phyloP scores from a whole-genome alignment of 2,329 filamentous ascomycete species.

The Ophidiomyces ophidiicola region DNA sequence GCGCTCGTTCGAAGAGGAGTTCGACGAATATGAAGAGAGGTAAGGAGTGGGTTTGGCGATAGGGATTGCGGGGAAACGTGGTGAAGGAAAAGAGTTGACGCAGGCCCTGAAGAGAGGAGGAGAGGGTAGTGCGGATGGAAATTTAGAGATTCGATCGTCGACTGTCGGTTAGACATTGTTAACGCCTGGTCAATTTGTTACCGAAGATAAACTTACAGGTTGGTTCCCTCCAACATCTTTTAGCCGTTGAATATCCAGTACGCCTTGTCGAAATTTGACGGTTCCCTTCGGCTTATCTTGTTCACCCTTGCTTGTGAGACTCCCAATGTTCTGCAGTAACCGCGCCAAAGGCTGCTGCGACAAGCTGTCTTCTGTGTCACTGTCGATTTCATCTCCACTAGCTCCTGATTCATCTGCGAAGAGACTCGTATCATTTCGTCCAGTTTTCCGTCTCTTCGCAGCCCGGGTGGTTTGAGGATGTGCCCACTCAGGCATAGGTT shows the following conservation, averaged over 20 bases:
- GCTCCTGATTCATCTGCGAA: constrained; percentile 25
- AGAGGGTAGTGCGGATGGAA: constrained; percentile 87
- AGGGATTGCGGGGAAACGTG: constrained; percentile 69
- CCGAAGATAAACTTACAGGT: constrained; percentile 37
- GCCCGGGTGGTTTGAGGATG: constrained; percentile 33
- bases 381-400: constrained; percentile 45
- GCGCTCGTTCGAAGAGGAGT: constrained; percentile 75
- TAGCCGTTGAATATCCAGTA: constrained; percentile 77
- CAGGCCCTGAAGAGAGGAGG: constrained; percentile 75
- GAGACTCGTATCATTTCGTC: constrained; percentile 20
- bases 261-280: constrained; percentile 69
- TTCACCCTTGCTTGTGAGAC: constrained; percentile 45
- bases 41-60: constrained; percentile 76
- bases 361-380: constrained; percentile 48
- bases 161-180: constrained; percentile 26
- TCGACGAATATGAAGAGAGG: constrained; percentile 71
- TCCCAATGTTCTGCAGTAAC: constrained; percentile 62
- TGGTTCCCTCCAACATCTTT: constrained; percentile 73
- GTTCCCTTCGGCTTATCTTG: constrained; percentile 42
- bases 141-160: constrained; percentile 66
- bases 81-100: constrained; percentile 76
- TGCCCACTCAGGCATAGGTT: constrained; percentile 52
- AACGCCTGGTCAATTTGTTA: background rate
- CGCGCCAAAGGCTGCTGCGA: constrained; percentile 65
- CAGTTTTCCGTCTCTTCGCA: constrained; percentile 36